Percentiles rank a stretch among this genome's conserved stretches.
Conservation (phyloP, 345 rosid genomes). For the Citrus unshiu region DNA sequence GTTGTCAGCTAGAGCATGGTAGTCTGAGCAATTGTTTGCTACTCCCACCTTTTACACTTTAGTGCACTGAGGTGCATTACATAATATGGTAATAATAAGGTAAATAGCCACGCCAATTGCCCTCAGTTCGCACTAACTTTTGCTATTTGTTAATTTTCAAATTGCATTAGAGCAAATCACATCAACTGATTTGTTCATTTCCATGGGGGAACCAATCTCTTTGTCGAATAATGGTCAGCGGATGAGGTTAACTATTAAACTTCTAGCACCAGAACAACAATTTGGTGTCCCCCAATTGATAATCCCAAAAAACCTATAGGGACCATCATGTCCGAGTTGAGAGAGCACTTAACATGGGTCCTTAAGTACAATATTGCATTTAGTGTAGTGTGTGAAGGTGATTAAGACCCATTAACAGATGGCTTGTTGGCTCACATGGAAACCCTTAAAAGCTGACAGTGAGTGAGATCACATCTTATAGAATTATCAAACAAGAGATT, state of each 20-base stretch:
- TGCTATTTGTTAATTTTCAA: background rate
- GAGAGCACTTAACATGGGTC: conserved; percentile 4
- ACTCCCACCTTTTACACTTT: background rate
- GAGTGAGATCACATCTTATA: background rate
- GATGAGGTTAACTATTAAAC: conserved; percentile 17
- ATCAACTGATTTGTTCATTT: conserved; percentile 13
- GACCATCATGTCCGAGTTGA: conserved; percentile 26
- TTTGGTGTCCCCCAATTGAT: conserved; percentile 9
- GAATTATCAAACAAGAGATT: background rate
- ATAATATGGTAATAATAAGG: background rate
- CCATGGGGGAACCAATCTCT: conserved; percentile 19
- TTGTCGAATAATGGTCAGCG: background rate
- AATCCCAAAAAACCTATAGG: conserved; percentile 17
- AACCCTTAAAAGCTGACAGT: conserved; percentile 1
- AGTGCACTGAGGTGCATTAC: too few species aligned
- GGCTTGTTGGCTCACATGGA: background rate
- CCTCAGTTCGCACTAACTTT: background rate
- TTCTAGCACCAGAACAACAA: conserved; percentile 16
- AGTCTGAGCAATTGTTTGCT: background rate
- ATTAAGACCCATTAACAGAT: conserved; percentile 14
- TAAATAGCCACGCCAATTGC: background rate
- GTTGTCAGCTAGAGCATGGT: background rate
- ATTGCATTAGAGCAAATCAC: conserved; percentile 3
- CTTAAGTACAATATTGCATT: conserved; percentile 2
- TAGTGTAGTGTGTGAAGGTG: conserved; percentile 3